These are phyloP conservation scores for Saussurea involucrata DNA, from an alignment of 129 eudicot species.

Conservation along the genomic window DNA sequence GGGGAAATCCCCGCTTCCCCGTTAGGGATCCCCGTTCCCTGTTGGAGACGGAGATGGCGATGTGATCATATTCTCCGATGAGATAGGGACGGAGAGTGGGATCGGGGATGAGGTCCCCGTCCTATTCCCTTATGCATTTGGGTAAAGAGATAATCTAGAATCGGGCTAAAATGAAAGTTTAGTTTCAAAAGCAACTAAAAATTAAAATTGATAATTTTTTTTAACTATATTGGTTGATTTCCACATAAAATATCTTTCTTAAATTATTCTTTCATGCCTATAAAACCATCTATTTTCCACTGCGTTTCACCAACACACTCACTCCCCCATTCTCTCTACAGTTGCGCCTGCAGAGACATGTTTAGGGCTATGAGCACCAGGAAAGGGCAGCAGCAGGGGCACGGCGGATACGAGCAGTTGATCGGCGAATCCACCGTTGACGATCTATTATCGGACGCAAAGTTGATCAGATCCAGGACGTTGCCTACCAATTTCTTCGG, in stretches of 20 bases:
- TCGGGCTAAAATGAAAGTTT: no score
- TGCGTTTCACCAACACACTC: not conserved
- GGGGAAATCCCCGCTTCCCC: no score
- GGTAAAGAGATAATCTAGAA: no score
- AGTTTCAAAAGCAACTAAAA: no score
- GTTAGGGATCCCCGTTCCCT: no score
- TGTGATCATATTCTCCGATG: no score
- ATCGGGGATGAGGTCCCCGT: no score
- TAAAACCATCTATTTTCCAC: conserved; percentile 1
- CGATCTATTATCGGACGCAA: conserved; percentile 6
- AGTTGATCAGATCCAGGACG: conserved; percentile 26
- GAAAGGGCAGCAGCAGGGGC: conserved; percentile 9
- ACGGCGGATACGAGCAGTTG: conserved; percentile 54
- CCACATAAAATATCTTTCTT: not conserved
- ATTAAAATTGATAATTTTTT: no score
- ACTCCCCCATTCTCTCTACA: conserved; percentile 1
- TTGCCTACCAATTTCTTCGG: conserved; percentile 25
- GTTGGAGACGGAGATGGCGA: no score
- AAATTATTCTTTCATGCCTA: not conserved
- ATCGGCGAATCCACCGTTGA: conserved; percentile 29
- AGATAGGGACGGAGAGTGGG: no score
- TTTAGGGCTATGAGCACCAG: conserved; percentile 58
- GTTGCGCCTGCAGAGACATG: conserved; percentile 34
- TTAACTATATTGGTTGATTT: no score
- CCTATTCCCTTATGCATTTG: no score